A percentile compares a stretch with the other conserved stretches of the same genome.
Evolutionary conservation across 1,139 yeast species (phyloP).

Genomic region (Lodderomyces jiufengensis): DNA sequence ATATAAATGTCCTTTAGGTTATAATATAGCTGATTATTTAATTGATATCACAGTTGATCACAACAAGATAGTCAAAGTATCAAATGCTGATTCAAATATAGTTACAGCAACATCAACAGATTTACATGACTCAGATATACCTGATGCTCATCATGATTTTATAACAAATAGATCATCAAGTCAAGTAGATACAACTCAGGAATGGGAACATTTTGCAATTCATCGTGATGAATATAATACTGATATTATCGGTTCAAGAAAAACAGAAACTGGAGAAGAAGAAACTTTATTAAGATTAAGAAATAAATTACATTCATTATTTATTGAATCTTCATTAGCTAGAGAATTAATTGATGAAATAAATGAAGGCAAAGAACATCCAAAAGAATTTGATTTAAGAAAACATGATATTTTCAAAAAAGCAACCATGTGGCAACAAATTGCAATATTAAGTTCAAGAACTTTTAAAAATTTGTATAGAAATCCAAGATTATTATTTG

Average conservation of each 20-base stretch:
- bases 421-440: constrained; percentile 62
- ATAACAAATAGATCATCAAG: constrained; percentile 25
- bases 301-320: constrained; percentile 39
- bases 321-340: constrained; percentile 47
- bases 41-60: constrained; percentile 83
- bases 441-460: constrained; percentile 70
- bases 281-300: constrained; percentile 29
- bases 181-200: constrained; percentile 62
- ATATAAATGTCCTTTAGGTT: constrained; percentile 80
- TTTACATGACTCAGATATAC: constrained; percentile 18
- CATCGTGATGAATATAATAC: constrained; percentile 66
- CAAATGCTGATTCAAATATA: constrained; percentile 20
- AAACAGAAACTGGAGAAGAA: constrained; percentile 21
- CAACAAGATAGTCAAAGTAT: constrained; percentile 27
- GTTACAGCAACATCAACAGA: constrained; percentile 18
- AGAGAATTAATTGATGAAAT: constrained; percentile 50
- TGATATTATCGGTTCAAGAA: constrained; percentile 14
- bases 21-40: constrained; percentile 88
- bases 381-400: constrained; percentile 33
- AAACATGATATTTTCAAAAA: constrained; percentile 31
- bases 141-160: constrained; percentile 39
- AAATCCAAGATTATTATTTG: constrained; percentile 78
- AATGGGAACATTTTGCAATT: constrained; percentile 88
- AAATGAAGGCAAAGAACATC: constrained; percentile 28
- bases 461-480: constrained; percentile 90